Evolutionary conservation across 2,329 filamentous ascomycete species (phyloP).

Genomic region (Pseudogymnoascus sp.): DNA sequence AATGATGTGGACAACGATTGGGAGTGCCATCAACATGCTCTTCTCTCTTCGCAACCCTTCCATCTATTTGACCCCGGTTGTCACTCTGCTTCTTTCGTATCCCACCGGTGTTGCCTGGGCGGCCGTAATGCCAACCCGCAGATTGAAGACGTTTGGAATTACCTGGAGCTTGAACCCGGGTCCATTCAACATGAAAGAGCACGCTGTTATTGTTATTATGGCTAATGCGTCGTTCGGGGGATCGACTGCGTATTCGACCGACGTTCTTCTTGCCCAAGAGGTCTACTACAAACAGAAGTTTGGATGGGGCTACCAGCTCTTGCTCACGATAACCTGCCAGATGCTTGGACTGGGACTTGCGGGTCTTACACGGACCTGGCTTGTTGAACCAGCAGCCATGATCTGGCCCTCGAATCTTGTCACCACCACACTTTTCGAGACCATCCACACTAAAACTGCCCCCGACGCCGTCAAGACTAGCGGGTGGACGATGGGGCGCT

Average conservation of each 20-base stretch:
- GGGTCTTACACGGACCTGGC: constrained; percentile 49
- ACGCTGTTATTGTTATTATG: constrained; percentile 59
- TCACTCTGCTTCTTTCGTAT: constrained; percentile 24
- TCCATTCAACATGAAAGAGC: constrained; percentile 64
- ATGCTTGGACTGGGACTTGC: constrained; percentile 57
- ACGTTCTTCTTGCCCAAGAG: constrained; percentile 62
- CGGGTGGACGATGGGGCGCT: constrained; percentile 38
- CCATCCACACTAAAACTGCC: constrained; percentile 33
- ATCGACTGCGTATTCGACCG: constrained; percentile 53
- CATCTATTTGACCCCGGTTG: constrained; percentile 35
- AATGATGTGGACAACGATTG: constrained; percentile 14
- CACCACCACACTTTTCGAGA: constrained; percentile 38
- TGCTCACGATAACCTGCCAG: constrained; percentile 52
- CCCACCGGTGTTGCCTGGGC: constrained; percentile 54
- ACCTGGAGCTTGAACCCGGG: constrained; percentile 55
- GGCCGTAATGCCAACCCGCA: constrained; percentile 17
- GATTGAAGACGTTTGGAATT: constrained; percentile 40
- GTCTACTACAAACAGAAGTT: constrained; percentile 65
- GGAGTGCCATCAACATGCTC: constrained; percentile 21
- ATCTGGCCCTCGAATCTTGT: constrained; percentile 52
- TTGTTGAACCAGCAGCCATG: constrained; percentile 52
- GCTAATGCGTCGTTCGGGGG: constrained; percentile 27
- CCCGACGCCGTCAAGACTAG: constrained; percentile 37
- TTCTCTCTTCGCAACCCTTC: constrained; percentile 24
- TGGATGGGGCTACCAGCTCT: constrained; percentile 51